These are phyloP conservation scores for Ophiostoma sp. DNA, from an alignment of 2,329 filamentous ascomycete species.

Conservation along the genomic window DNA sequence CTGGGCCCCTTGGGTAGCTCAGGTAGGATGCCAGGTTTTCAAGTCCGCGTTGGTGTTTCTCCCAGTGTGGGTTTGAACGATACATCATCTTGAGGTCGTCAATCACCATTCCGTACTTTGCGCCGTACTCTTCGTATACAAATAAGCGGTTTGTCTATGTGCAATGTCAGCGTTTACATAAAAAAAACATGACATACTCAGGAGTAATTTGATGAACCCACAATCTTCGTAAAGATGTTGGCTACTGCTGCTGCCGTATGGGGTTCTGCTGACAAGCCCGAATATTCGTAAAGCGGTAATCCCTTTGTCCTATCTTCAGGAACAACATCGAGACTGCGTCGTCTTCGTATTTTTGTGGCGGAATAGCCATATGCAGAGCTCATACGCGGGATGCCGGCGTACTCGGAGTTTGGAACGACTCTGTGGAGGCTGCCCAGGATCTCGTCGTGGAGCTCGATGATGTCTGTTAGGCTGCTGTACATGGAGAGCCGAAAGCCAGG, in stretches of 20 bases:
- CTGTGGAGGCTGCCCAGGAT: constrained; percentile 73
- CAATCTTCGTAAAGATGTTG: constrained; percentile 21
- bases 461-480: constrained; percentile 74
- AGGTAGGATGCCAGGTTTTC: constrained; percentile 78
- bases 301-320: constrained; percentile 45
- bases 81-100: constrained; percentile 72
- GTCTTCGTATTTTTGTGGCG: constrained; percentile 39
- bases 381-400: constrained; percentile 47
- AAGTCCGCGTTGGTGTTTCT: constrained; percentile 78
- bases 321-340: constrained; percentile 51
- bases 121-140: constrained; percentile 87
- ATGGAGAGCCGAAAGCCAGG: constrained; percentile 68
- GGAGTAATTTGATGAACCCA: neutral
- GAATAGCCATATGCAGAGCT: constrained; percentile 29
- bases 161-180: constrained; percentile 8
- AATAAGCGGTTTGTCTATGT: constrained; percentile 75
- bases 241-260: constrained; percentile 23
- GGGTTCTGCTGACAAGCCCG: constrained; percentile 43
- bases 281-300: constrained; percentile 57
- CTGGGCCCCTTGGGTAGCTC: constrained; percentile 65
- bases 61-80: constrained; percentile 70
- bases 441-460: constrained; percentile 80
- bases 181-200: neutral
- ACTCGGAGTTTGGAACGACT: constrained; percentile 68
- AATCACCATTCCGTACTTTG: constrained; percentile 83